Evolutionary conservation across 2,329 filamentous ascomycete species (phyloP).

Genomic region (Alternaria incomplexa): DNA sequence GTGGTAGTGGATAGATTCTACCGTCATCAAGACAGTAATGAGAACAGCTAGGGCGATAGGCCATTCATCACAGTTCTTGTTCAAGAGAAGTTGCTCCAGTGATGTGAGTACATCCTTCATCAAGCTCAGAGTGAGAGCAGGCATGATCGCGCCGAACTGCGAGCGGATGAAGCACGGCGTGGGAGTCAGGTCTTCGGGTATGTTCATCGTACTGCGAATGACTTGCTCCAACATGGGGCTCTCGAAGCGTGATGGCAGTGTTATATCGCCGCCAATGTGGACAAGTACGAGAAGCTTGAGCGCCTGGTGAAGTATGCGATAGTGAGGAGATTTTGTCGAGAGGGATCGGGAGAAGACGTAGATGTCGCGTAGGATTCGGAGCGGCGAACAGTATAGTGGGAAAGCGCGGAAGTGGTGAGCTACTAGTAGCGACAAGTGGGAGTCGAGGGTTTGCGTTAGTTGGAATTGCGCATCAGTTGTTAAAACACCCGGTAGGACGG

Average conservation of each 20-base stretch:
- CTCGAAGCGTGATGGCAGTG: constrained; percentile 27
- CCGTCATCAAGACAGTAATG: constrained; percentile 44
- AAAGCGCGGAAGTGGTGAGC: constrained; percentile 43
- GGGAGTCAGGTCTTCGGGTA: constrained; percentile 19
- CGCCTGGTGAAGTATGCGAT: constrained; percentile 37
- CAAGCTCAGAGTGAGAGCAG: constrained; percentile 35
- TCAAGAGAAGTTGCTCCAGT: constrained; percentile 40
- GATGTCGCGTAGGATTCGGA: constrained; percentile 42
- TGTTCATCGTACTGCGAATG: constrained; percentile 24
- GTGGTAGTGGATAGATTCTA: constrained; percentile 50
- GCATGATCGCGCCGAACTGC: constrained; percentile 47
- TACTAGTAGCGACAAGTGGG: constrained; percentile 42
- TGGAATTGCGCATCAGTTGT: constrained; percentile 21
- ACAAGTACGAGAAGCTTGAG: constrained; percentile 50
- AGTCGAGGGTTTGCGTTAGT: constrained; percentile 34
- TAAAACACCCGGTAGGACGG: constrained; percentile 45
- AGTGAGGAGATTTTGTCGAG: constrained; percentile 17
- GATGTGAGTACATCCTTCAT: constrained; percentile 42
- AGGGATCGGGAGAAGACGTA: constrained; percentile 42
- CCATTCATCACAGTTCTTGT: constrained; percentile 41
- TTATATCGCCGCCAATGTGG: constrained; percentile 48
- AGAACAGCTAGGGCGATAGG: constrained; percentile 42
- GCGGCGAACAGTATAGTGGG: constrained; percentile 41
- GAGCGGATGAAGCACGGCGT: constrained; percentile 50
- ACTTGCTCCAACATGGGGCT: constrained; percentile 25